Conservation (phyloP, 257 asterid species). For the Solanum bulbocastanum region DNA sequence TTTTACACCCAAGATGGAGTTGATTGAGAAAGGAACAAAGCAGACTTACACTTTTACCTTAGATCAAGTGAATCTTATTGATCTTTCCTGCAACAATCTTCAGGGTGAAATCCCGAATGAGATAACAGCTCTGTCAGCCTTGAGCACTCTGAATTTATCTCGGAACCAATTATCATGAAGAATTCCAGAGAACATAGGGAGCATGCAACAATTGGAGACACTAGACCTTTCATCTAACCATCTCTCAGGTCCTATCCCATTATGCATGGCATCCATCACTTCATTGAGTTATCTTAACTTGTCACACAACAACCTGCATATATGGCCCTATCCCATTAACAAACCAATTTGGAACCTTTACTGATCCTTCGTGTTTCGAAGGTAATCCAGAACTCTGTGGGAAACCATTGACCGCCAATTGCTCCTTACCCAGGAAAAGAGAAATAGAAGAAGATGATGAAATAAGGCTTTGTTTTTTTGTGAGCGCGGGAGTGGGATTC, state of each 20-base stretch:
- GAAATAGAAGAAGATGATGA: background rate
- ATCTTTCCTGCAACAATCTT: conserved; percentile 6
- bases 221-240: conserved; percentile 10
- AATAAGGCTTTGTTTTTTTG: background rate
- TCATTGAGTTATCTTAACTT: background rate
- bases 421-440: background rate
- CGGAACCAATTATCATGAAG: conserved; percentile 4
- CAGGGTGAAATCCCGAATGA: conserved; percentile 1
- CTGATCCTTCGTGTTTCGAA: background rate
- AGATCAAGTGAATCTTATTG: background rate
- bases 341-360: background rate
- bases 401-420: background rate
- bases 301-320: background rate
- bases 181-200: conserved; percentile 4
- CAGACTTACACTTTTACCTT: background rate
- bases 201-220: background rate
- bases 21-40: conserved; percentile 6
- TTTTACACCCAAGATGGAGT: background rate
- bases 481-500: background rate
- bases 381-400: conserved; percentile 12
- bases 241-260: background rate
- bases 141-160: conserved; percentile 8
- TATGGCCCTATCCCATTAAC: background rate
- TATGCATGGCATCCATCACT: background rate
- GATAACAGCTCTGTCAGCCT: background rate